Percentiles rank a stretch among this genome's conserved stretches.
These are phyloP conservation scores for Blastobotrys persicus DNA, from an alignment of 1,139 yeast species.

Conservation along the genomic window DNA sequence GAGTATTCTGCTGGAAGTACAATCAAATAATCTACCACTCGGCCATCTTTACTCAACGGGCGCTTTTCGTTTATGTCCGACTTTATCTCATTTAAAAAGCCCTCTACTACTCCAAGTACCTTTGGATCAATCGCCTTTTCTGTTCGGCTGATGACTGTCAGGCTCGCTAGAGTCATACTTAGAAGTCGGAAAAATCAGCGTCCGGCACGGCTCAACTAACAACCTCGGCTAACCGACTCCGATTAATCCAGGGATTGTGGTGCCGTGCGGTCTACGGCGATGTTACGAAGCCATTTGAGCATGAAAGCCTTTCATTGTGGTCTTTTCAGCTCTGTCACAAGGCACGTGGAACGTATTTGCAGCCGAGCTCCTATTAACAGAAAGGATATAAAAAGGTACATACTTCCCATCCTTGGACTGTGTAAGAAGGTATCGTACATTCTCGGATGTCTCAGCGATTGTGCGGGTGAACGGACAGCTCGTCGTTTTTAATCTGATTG, in stretches of 20 bases:
- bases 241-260: neutral
- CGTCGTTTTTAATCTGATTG: too few relatives aligned
- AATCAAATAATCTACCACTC: slow-evolving; percentile 5
- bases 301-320: too few relatives aligned
- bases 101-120: neutral
- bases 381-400: too few relatives aligned
- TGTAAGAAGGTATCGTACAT: too few relatives aligned
- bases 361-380: too few relatives aligned
- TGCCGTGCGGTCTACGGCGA: too few relatives aligned
- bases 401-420: too few relatives aligned
- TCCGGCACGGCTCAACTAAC: neutral
- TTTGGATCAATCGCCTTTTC: neutral
- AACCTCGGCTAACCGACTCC: neutral
- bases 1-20: neutral
- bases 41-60: neutral
- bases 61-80: neutral
- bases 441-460: too few relatives aligned
- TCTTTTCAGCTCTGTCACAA: too few relatives aligned
- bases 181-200: neutral
- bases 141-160: slow-evolving; percentile 1
- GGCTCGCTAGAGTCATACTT: neutral
- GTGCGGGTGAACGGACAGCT: too few relatives aligned
- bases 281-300: too few relatives aligned
- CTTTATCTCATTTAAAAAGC: neutral
- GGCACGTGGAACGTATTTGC: too few relatives aligned